A percentile compares a stretch with the other conserved stretches of the same genome.
These are phyloP conservation scores for Solanum peruvianum DNA, from an alignment of 257 asterid species.

Conservation along the genomic window DNA sequence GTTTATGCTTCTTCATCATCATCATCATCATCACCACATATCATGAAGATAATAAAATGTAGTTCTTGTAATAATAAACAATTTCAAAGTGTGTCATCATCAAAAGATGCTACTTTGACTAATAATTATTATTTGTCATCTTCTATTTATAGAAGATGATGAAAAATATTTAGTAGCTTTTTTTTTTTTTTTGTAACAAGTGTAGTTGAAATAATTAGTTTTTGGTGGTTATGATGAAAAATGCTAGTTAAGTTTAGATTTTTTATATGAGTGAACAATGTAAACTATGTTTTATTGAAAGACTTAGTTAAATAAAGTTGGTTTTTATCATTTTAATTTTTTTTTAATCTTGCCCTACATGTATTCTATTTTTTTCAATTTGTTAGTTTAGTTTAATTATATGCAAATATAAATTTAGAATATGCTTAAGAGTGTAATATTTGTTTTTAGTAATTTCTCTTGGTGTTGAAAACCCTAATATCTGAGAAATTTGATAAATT, in stretches of 20 bases:
- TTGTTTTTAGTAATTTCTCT: background rate
- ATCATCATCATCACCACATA: conserved; percentile 1
- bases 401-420: background rate
- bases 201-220: background rate
- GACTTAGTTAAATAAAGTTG: background rate
- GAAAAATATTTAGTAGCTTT: background rate
- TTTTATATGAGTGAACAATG: background rate
- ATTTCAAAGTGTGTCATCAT: conserved; percentile 1
- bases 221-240: background rate
- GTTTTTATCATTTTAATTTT: background rate
- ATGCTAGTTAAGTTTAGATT: background rate
- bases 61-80: conserved; percentile 7
- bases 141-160: background rate
- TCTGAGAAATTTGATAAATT: background rate
- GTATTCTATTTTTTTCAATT: background rate
- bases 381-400: background rate
- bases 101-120: background rate
- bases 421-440: too few relatives aligned
- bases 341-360: background rate
- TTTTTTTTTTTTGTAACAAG: background rate
- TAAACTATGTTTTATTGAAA: background rate
- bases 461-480: background rate
- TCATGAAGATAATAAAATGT: conserved; percentile 11
- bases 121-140: background rate
- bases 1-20: background rate